Evolutionary conservation across 345 rosid species (phyloP), one percentile per base, ranked within the genome.

Genomic region (Salix caprea): DNA sequence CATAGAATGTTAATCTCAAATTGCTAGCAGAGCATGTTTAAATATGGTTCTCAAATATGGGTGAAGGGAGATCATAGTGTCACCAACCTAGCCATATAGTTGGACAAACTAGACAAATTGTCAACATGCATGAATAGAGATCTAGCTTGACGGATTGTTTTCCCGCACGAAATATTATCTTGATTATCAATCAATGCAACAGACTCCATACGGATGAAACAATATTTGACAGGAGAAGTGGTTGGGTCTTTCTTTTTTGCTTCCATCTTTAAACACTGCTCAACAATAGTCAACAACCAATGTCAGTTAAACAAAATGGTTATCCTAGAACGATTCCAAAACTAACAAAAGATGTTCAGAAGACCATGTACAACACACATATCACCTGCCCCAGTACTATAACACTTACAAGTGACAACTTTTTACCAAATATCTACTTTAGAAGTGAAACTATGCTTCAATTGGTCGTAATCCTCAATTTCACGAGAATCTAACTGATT

Each of bases 251-350:
- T 92, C 79, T 81, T 91, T 83, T 83, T 94, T 65, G 84, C 95
- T 69, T 79, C 95, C 94, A 84, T 92, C 97, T 79, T 94, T 92
- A 61, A 88, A 92, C 74, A 91, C 98, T 94, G 89, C 76, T 79
- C 62, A 76, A 67, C 46, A 36, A 30, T 42, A 87, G 78, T 79
- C 58, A 76, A 67, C 46, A 36, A 24, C 52, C 54, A 72, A 8
- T 32, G 48, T 58, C 34, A 48, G 30, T 44, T n/a, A 67, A 64
- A 48, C 42, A 46, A 34, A 69, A 9, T 26, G 18, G 67, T 13
- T 24, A 46, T 18, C 7, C 7, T 61, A 13, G 52, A 40, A 6
- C 11, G 28, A 13, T 23, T 30, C 34, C 30, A 24, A 8, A 48
- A 19, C 13, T 23, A 40, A 8, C 8, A 37, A 7, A 18, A 37